Evolutionary conservation across 495 filamentous ascomycete genomes (phyloP), one percentile per base, ranked within the genome.

Genomic region (Bryoglossum gracile): DNA sequence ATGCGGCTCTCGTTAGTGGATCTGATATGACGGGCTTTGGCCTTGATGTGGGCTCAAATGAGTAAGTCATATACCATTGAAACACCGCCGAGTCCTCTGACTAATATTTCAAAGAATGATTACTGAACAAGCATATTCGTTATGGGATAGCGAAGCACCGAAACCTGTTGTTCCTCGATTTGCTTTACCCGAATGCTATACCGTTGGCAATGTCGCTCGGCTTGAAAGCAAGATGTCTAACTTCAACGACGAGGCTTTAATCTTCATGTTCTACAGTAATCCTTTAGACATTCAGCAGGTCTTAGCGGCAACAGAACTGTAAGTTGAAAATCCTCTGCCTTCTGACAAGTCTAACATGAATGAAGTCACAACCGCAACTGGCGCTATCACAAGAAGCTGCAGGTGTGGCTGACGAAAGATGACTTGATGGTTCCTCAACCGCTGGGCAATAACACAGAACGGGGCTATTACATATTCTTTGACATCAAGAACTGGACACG

Each of bases 191-290:
- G 77, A 83, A 18, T 92, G 88, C 63, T 96, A 96, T 62, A 81
- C 75, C 38, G 90, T 96, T 18, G 82, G 79, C 54, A 96, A 94
- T 57, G 84, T 94, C 24, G 86, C 89, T 56, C 78, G 81, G 13
- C 71, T 95, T 16, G 78, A 87, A 37, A 76, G 79, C 43, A 86
- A 90, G 54, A 85, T 94, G 37, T 70, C 74, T 13, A 85, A 81
- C 44, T 94, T 95, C 68, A 84, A 83, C 53, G 87, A 94, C 49
- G 90, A 96, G 62, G 94, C 89, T 0, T 72, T 96, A 46, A 89
- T 96, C 63, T 89, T 83, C 70, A 92, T 96, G 53, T 96, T 96
- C 72, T 96, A 94, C 69, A 87, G 82, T 66, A 84, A 86, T 66
- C 86, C 89, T 2, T 70, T 81, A 25, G 89, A 94, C 60, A 73